Conservation (phyloP, 352 stramenopile species). For the Phytophthora cryptogea region DNA sequence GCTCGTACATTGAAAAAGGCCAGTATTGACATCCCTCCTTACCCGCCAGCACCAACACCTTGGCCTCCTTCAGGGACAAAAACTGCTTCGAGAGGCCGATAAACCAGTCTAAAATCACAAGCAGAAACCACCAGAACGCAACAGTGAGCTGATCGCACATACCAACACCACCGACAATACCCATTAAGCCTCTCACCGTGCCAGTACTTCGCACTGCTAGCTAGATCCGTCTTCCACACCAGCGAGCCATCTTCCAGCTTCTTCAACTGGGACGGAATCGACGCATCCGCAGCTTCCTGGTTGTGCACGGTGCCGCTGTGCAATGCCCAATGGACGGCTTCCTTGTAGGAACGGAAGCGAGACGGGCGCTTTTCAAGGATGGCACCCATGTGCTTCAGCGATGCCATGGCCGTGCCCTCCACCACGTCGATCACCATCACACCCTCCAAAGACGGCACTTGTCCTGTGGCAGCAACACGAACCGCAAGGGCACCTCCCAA, state of each 20-base stretch:
- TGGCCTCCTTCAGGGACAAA: slow-evolving; percentile 69
- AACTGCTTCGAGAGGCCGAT: slow-evolving; percentile 85
- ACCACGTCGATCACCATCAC: slow-evolving; percentile 92
- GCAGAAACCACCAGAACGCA: slow-evolving; percentile 1
- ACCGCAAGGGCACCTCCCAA: slow-evolving; percentile 85
- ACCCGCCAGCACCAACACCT: slow-evolving; percentile 87
- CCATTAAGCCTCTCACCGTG: slow-evolving; percentile 40
- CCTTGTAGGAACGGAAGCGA: slow-evolving; percentile 65
- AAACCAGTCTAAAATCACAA: slow-evolving; percentile 69
- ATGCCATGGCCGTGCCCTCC: slow-evolving; percentile 86
- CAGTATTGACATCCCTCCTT: not conserved
- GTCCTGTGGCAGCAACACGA: slow-evolving; percentile 60
- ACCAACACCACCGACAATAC: not conserved
- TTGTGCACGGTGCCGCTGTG: slow-evolving; percentile 81
- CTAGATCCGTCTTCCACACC: slow-evolving; percentile 80
- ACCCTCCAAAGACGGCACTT: slow-evolving; percentile 68
- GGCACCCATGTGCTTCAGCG: slow-evolving; percentile 81
- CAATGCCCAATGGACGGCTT: slow-evolving; percentile 83
- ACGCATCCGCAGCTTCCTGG: slow-evolving; percentile 69
- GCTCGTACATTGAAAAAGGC: not conserved
- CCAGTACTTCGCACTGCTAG: slow-evolving; percentile 78
- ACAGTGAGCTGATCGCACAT: slow-evolving; percentile 6
- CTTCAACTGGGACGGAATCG: slow-evolving; percentile 80
- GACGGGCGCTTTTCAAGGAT: slow-evolving; percentile 78
- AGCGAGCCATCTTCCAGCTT: slow-evolving; percentile 52